Evolutionary conservation across 2,329 filamentous ascomycete genomes (phyloP).

Genomic region (Calonectria hongkongensis): DNA sequence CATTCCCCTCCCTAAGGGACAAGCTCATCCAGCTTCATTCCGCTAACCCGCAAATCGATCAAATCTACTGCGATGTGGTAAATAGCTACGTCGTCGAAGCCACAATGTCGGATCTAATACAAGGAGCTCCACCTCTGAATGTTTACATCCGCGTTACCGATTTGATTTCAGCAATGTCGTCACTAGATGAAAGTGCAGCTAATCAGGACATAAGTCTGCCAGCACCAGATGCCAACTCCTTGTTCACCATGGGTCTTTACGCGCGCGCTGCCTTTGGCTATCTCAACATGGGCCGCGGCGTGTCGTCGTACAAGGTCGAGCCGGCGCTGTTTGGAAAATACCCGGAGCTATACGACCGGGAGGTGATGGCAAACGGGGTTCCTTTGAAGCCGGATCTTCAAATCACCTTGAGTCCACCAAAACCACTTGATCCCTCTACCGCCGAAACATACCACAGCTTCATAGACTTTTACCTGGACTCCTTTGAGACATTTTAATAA

Average conservation of each 20-base stretch:
- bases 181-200: conserved; percentile 7
- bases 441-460: conserved; percentile 59
- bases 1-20: conserved; percentile 56
- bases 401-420: conserved; percentile 56
- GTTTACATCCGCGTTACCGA: conserved; percentile 57
- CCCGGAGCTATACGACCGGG: conserved; percentile 56
- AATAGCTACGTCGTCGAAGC: conserved; percentile 58
- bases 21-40: conserved; percentile 56
- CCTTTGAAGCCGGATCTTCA: conserved; percentile 56
- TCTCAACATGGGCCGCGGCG: conserved; percentile 58
- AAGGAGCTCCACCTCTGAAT: conserved; percentile 50
- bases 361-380: conserved; percentile 54
- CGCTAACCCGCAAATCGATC: conserved; percentile 57
- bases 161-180: conserved; percentile 55
- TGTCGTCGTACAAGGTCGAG: conserved; percentile 59
- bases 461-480: conserved; percentile 57
- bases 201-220: conserved; percentile 44
- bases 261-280: conserved; percentile 53
- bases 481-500: conserved; percentile 23
- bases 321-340: conserved; percentile 58
- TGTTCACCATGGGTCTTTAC: conserved; percentile 52
- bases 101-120: conserved; percentile 55
- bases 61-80: conserved; percentile 59
- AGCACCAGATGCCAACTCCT: conserved; percentile 47
- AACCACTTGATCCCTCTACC: conserved; percentile 53